Base-by-base conservation (phyloP, 2,329 filamentous ascomycete species). In the Ophiocordyceps sinensis region DNA sequence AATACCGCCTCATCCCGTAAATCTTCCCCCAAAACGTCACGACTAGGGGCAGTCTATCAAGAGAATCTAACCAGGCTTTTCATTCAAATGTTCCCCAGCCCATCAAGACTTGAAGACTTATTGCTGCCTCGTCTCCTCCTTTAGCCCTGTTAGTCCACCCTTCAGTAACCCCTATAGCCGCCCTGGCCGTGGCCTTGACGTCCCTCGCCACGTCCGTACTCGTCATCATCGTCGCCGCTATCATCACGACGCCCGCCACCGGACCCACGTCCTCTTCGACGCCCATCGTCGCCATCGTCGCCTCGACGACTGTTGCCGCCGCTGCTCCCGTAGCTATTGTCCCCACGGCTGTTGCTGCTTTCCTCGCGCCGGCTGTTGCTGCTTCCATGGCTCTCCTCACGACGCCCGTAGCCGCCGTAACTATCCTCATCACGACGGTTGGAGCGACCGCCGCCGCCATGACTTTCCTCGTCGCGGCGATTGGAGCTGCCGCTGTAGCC, bases 251-350 rank as follows among this genome's bases (percentile, higher is more conserved):
- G 32, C 4, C 32, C 14, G 15, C 17, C 14, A 17, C 32, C n/a
- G 9, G 17, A 7, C 3, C 23, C 23, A 26, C 9, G 23, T 15
- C 32, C 15, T 15, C 32, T n/a, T 1, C 32, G 14, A 15, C 45
- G 44, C 26, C 39, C 41, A 30, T 38, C 40, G 42, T 42, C 38
- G 37, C 41, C 44, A 23, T 41, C 42, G 15, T 45, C 40, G 11
- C 42, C 19, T 19, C 19, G 26, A 19, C 36, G 19, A 10, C 23
- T 41, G 32, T 35, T 15, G 28, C 39, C 39, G 17, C 41, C 43
- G 23, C 46, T 41, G 40, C 44, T 47, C n/a, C 30, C 51, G 44
- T 53, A 44, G 19, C 51, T 46, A 39, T 53, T 48, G 31, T 53
- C 48, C 13, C 14, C 7, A 3, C 29, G 29, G 29, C 29, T 43